Base-by-base conservation (phyloP, 1,284 basidiomycete species). In the Serendipita sp. region DNA sequence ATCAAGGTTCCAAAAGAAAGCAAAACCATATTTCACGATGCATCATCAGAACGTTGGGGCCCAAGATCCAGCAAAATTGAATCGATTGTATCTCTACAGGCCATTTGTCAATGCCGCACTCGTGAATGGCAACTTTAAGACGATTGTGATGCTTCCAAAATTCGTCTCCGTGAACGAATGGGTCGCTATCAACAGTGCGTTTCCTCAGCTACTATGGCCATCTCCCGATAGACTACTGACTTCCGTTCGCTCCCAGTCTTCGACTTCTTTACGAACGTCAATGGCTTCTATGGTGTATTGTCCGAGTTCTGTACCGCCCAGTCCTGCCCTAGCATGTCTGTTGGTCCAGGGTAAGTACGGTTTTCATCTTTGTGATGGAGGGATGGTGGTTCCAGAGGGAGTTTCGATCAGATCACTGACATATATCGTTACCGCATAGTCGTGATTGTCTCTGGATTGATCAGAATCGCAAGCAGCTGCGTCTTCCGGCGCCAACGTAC, bases 361-460 rank as follows among this genome's bases (percentile, higher is more conserved):
- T 29, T 26, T 26, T 61, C 41, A 15, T 8, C 41, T 5, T 5
- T 15, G 26, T 12, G 49, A 58, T 8, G 29, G n/a, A 2, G 15
- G 32, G n/a, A n/a, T 58, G 8, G 10, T 4, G 38, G 60, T 38
- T 34, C 13, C n/a, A 61, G 26, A 42, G 5, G 22, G 49, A 44
- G 35, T n/a, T 43, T 42, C 13, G 12, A 41, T 5, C 13, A 5
- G 38, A 41, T 41, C 6, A 41, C 5, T 41, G 13, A 41, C 38
- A 6, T 41, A 41, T 13, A 41, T 6, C 13, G 13, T 41, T 13
- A 13, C 13, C 6, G 5, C 17, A 8, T 41, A 79, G 78, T 17
- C 71, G 82, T 66, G 79, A 82, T 71, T 82, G 82, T 68, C 78
- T 80, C 3, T 83, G 82, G 82, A 79, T 80, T 44, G 80, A 82